phyloP scores from a whole-genome alignment of 2,329 filamentous ascomycete species.

The Tolypocladium inflatum region DNA sequence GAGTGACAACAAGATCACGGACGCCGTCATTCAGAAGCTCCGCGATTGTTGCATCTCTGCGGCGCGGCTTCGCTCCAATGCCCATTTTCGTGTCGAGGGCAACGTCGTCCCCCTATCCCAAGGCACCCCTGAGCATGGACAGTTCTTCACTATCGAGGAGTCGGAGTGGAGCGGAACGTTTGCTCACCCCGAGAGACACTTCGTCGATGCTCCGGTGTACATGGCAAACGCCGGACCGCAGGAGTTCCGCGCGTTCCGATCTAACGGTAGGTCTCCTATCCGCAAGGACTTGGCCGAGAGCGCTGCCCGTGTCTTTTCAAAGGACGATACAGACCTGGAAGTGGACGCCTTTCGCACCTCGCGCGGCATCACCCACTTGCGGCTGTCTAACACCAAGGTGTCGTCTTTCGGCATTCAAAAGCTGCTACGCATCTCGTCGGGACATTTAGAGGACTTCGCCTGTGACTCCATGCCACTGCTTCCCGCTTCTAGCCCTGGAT shows the following conservation, averaged over 20 bases:
- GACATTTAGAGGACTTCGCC: constrained; percentile 42
- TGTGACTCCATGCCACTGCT: constrained; percentile 33
- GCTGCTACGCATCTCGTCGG: constrained; percentile 32
- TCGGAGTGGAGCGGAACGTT: constrained; percentile 34
- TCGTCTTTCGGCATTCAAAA: constrained; percentile 31
- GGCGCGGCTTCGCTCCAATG: constrained; percentile 22
- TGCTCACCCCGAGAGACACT: constrained; percentile 35
- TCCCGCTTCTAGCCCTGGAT: constrained; percentile 4
- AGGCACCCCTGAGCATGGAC: constrained; percentile 26
- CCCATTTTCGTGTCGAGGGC: constrained; percentile 36
- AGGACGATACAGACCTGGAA: constrained; percentile 6
- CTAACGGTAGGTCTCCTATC: constrained; percentile 13
- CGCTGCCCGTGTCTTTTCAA: constrained; percentile 11
- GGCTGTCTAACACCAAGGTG: constrained; percentile 40
- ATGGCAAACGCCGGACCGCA: constrained; percentile 6
- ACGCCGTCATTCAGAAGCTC: constrained; percentile 25
- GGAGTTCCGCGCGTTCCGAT: constrained; percentile 13
- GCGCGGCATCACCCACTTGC: constrained; percentile 41
- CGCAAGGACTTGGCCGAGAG: constrained; percentile 19
- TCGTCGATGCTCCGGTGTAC: constrained; percentile 36
- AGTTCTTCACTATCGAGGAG: constrained; percentile 36
- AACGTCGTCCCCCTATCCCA: constrained; percentile 19
- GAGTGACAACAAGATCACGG: constrained; percentile 40
- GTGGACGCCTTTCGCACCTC: constrained; percentile 9
- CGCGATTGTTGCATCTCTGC: constrained; percentile 20